These are phyloP conservation scores for Oropetium thomaeum DNA, from an alignment of 176 grass and related monocot genomes.

Conservation along the genomic window DNA sequence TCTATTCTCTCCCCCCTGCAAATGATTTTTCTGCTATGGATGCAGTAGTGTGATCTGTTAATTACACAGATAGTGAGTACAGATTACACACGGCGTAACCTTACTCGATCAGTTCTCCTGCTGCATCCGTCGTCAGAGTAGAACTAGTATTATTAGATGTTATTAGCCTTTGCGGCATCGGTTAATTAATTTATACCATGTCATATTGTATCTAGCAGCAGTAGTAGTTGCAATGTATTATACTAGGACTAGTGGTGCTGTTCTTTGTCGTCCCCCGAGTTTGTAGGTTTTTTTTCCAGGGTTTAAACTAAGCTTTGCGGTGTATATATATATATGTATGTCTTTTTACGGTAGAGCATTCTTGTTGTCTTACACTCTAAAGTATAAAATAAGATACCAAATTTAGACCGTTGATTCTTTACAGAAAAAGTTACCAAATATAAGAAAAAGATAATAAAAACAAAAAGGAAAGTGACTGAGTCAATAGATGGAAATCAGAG, in stretches of 20 bases:
- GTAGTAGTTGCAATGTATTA: neutral
- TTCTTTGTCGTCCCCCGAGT: conserved; percentile 31
- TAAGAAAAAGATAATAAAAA: too few species aligned
- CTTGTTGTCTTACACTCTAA: too few species aligned
- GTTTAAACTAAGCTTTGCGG: conserved; percentile 13
- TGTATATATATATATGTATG: too few species aligned
- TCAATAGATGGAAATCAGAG: too few species aligned
- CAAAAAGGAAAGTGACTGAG: too few species aligned
- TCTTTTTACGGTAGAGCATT: too few species aligned
- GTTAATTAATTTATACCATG: neutral
- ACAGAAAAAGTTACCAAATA: too few species aligned
- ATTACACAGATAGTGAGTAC: neutral
- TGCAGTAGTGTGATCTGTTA: neutral
- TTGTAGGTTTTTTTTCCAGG: neutral
- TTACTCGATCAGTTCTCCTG: neutral
- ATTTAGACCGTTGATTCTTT: too few species aligned
- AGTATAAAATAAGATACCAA: too few species aligned
- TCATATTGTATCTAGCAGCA: neutral
- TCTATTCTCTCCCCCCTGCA: neutral
- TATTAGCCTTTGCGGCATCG: neutral
- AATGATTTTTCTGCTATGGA: conserved; percentile 5
- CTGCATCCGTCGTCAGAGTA: neutral
- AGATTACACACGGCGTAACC: neutral
- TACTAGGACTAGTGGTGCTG: neutral
- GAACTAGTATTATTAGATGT: neutral